These are phyloP conservation scores for Aspergillus felis DNA, from an alignment of 2,329 filamentous ascomycete genomes.

Conservation along the genomic window DNA sequence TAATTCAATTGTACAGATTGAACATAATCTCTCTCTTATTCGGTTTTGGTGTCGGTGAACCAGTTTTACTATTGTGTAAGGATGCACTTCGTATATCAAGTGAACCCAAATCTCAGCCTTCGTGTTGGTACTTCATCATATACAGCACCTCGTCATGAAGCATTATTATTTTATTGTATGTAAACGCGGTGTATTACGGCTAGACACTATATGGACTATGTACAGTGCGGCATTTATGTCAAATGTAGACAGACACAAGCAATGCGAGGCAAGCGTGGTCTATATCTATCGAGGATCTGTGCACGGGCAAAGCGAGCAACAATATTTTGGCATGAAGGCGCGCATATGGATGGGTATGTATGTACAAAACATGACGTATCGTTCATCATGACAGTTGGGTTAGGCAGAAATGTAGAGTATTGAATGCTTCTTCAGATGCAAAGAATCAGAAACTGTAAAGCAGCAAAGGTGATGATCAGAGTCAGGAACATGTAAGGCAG, in stretches of 20 bases:
- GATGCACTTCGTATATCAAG: background rate
- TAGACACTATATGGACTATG: background rate
- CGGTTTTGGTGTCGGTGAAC: background rate
- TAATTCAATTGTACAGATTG: constrained; percentile 3
- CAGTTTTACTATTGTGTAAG: constrained; percentile 29
- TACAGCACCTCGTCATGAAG: too few relatives aligned
- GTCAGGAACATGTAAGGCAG: background rate
- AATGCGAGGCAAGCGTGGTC: background rate
- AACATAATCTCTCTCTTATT: constrained; percentile 1
- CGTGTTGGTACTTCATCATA: too few relatives aligned
- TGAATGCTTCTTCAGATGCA: background rate
- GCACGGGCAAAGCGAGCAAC: background rate
- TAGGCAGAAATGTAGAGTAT: background rate
- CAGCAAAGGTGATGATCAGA: background rate
- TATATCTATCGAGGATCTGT: background rate
- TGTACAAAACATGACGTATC: constrained; percentile 8
- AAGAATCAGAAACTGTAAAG: background rate
- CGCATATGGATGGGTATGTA: constrained; percentile 8
- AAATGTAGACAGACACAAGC: background rate
- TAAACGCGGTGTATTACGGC: background rate
- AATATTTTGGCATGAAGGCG: background rate
- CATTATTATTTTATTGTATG: background rate
- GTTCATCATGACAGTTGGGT: background rate
- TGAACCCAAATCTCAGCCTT: too few relatives aligned
- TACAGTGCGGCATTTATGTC: background rate